Base-by-base conservation (phyloP, 345 rosid genomes). In the Carallia brachiata region DNA sequence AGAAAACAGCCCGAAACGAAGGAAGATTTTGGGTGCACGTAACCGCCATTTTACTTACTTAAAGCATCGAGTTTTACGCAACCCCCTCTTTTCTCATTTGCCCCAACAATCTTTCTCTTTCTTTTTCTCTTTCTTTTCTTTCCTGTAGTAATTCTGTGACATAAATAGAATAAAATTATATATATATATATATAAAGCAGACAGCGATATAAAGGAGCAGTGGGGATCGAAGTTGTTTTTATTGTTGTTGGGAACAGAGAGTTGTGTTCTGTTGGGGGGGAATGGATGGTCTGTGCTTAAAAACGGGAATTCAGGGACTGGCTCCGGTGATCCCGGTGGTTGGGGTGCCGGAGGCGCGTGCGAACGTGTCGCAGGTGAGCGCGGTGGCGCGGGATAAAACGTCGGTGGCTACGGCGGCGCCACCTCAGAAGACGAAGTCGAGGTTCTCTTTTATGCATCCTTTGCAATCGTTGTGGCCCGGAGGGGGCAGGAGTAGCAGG, bases 281-380 rank as follows among this genome's bases (percentile, higher is more conserved):
- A 27, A 89, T 91, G 95, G 91, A 89, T 19, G 70, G 79, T 40
- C 34, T 89, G 39, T 83, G 74, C 73, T 79, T 89, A 78, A 86
- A 85, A 65, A 55, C 87, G 23, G 86, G 87, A 78, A 86, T 89
- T 66, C 83, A 69, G 8, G 78, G 77, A 34, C 66, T 86, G 50
- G 47, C 86, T 73, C 75, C 95, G 62, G 18, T 81, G 87, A 87
- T 90, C 84, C 77, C 80, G 48, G 79, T 70, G 58, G 77, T 75
- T 18, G 82, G 78, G 23, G 36, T 83, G 7, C 57, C 77, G 58
- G 93, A 85, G 16, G 83, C 70, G 54, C 85, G 90, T 55, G 52
- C 82, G 40, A 75, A 63, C 65, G 78, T 83, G 34, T n/a, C 84
- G 32, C 80, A 80, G 65, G 78, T 87, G 40, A 81, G 87, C 58